Conservation (phyloP, 441 rosid genomes). For the Theobroma grandiflorum region DNA sequence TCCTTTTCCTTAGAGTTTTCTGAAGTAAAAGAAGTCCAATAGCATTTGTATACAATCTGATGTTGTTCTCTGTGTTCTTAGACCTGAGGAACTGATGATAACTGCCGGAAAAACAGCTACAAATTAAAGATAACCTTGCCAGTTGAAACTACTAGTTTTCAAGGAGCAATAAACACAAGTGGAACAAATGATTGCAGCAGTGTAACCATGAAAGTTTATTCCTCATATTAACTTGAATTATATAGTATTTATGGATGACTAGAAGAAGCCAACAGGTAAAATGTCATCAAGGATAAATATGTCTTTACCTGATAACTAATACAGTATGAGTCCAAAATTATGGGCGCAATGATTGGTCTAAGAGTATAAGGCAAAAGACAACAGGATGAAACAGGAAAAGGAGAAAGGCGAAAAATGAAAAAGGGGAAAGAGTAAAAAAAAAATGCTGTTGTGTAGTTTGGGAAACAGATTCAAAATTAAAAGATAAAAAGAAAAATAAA, state of each 20-base stretch:
- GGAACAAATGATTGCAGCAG: slow-evolving; percentile 7
- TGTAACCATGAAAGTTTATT: slow-evolving; percentile 5
- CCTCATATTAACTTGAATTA: neutral
- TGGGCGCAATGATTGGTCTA: slow-evolving; percentile 12
- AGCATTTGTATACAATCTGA: slow-evolving; percentile 32
- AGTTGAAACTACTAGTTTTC: slow-evolving; percentile 43
- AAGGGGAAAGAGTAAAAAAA: slow-evolving; percentile 11
- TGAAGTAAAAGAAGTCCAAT: slow-evolving; percentile 27
- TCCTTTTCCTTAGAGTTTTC: slow-evolving; percentile 4
- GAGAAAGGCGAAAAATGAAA: neutral
- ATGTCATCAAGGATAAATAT: neutral
- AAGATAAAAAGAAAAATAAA: slow-evolving; percentile 3
- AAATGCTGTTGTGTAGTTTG: neutral
- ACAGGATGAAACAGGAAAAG: neutral
- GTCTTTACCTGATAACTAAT: slow-evolving; percentile 17
- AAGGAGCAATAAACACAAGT: slow-evolving; percentile 43
- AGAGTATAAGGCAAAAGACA: neutral
- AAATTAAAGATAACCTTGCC: slow-evolving; percentile 24
- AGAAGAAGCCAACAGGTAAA: slow-evolving; percentile 3
- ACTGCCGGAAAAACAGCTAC: slow-evolving; percentile 39
- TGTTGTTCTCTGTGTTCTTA: slow-evolving; percentile 31
- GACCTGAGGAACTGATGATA: slow-evolving; percentile 36
- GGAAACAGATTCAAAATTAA: neutral
- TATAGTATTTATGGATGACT: slow-evolving; percentile 4
- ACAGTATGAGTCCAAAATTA: slow-evolving; percentile 7